Evolutionary conservation across 345 rosid species (phyloP), one percentile per base, ranked within the genome.

Genomic region (Hibiscus syriacus): DNA sequence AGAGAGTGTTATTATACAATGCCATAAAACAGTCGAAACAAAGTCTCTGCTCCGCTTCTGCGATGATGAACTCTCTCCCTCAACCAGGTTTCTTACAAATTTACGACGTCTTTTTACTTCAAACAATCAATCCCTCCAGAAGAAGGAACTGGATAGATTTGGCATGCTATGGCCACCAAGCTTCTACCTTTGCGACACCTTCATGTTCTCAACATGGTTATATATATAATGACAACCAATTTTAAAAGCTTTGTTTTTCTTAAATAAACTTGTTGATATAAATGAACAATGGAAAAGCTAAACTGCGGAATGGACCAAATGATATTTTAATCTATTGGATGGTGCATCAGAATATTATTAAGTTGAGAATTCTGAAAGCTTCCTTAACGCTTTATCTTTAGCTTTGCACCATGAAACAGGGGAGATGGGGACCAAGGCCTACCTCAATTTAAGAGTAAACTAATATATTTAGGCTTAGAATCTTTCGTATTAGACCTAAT

Each of bases 141-240:
- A 30, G 6, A 30, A 30, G 34, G n/a, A n/a, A n/a, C n/a, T 62
- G 2, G 64, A 20, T 69, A 66, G 58, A 22, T 1, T 69, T 59
- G 75, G 36, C 79, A 71, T 30, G 76, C 55, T 73, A 34, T 27
- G 67, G 49, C 69, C 84, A 77, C 79, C 77, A 67, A 72, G 43
- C 54, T 16, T 60, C n/a, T 39, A 12, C 3, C 12, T 39, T 30
- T 69, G 73, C 73, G 81, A 78, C n/a, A n/a, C 63, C 68, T 73
- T 71, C 82, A 80, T 79, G 84, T 76, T 73, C 76, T 29, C 10
- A 13, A 54, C 7, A 46, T 5, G 29, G 3, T 30, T 16, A 26
- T 43, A 63, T n/a, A n/a, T 63, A 30, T 29, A 34, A 43, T 7
- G 36, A 2, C 20, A 14, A 48, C 5, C 13, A 55, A 23, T 36